Base-by-base conservation (phyloP, 345 rosid genomes). In the Linum usitatissimum region DNA sequence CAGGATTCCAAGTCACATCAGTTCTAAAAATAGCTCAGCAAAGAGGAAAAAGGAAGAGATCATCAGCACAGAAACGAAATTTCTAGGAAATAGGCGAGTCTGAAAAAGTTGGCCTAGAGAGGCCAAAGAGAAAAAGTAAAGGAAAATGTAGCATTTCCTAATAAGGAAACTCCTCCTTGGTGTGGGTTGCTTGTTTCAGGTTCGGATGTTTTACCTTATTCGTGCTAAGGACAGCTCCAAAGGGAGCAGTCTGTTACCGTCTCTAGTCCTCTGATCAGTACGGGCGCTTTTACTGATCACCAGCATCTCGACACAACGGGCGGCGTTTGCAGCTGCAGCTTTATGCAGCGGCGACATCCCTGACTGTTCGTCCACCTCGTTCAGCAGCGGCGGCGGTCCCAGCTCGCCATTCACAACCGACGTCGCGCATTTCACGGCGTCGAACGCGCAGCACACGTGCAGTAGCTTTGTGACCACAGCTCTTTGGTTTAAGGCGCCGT, bases 251-350 rank as follows among this genome's bases (percentile, higher is more conserved):
- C 72, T 69, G 23, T 80, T 84, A 61, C 76, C 86, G 66, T 84
- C 95, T 72, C 70, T 81, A 38, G 78, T 85, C 77, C 72, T 78
- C 55, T 74, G 28, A 55, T 81, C 97, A 55, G 90, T 82, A 81
- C 92, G 97, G 45, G 84, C 90, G 54, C 84, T 86, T 73, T 76
- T 82, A 67, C 77, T 79, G n/a, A n/a, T n/a, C 20, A 90, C 58
- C 61, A 90, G 73, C 84, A 90, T 31, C 69, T 83, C 84, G 8
- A 85, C 71, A 67, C 97, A 90, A 64, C 84, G 90, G 36, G 63
- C 61, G 55, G 97, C 66, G 71, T 82, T 74, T 36, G 76, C 68
- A 66, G 77, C 80, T 5, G 92, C 88, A 9, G 95, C 95, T 15
- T 68, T 59, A 69, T 90, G 95, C 64, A 90, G 66, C 15, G 90